Evolutionary conservation across 495 filamentous ascomycete species (phyloP).

Genomic region (Daldinia caldariorum): DNA sequence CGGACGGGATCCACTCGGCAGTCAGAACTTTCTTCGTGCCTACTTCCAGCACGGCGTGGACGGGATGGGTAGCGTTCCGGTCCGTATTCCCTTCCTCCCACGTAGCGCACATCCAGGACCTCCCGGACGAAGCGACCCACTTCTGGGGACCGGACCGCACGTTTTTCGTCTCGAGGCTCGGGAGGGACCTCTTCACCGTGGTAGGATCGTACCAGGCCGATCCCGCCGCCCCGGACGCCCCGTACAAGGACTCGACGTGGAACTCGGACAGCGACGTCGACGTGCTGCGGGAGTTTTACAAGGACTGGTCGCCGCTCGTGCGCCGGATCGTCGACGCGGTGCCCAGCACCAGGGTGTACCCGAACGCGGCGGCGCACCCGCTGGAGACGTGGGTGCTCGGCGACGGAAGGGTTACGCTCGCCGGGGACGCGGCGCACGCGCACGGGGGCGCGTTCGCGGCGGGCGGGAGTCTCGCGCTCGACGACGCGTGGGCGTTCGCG

Average conservation of each 20-base stretch:
- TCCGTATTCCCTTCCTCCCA: slow-evolving; percentile 57
- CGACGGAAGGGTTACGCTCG: slow-evolving; percentile 51
- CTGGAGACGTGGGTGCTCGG: slow-evolving; percentile 57
- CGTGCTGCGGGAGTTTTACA: slow-evolving; percentile 52
- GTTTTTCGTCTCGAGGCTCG: slow-evolving; percentile 60
- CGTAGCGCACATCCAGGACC: slow-evolving; percentile 51
- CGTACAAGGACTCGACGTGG: slow-evolving; percentile 54
- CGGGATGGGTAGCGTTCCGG: slow-evolving; percentile 58
- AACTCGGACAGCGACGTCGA: slow-evolving; percentile 53
- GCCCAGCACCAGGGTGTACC: slow-evolving; percentile 56
- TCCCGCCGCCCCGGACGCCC: slow-evolving; percentile 49
- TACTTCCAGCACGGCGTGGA: slow-evolving; percentile 54
- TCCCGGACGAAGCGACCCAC: slow-evolving; percentile 59
- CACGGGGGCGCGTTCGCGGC: slow-evolving; percentile 63
- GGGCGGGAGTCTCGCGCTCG: slow-evolving; percentile 62
- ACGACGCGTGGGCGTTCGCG: slow-evolving; percentile 54
- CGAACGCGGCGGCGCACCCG: slow-evolving; percentile 55
- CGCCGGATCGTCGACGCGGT: slow-evolving; percentile 55
- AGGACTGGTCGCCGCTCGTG: slow-evolving; percentile 59
- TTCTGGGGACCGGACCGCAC: slow-evolving; percentile 61
- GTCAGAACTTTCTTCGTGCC: slow-evolving; percentile 53
- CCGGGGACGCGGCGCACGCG: slow-evolving; percentile 62
- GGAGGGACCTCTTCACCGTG: slow-evolving; percentile 55
- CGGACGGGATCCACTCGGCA: slow-evolving; percentile 49
- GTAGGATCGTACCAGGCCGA: slow-evolving; percentile 58